phyloP scores from a whole-genome alignment of 106 monocot genomes.

The Dendrobium catenatum region DNA sequence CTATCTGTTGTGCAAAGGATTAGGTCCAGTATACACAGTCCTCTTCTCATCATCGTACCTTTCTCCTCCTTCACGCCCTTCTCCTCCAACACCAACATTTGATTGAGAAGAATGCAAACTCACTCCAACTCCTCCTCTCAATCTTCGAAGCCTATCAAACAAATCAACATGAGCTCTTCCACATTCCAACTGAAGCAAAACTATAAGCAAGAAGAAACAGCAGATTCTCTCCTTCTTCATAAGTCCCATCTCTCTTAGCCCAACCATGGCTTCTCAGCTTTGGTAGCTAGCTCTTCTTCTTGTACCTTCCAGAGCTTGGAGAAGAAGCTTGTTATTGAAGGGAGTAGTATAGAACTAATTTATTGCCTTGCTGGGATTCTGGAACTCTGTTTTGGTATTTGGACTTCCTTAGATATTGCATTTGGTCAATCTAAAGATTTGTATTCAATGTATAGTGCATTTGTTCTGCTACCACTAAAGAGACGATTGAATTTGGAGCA shows the following conservation, averaged over 20 bases:
- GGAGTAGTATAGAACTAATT: neutral
- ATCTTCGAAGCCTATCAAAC: neutral
- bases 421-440: neutral
- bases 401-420: neutral
- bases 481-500: neutral
- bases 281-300: too few species aligned
- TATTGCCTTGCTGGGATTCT: neutral
- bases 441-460: neutral
- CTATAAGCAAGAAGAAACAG: neutral
- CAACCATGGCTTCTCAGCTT: neutral
- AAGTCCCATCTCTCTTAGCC: neutral
- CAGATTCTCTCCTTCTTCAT: neutral
- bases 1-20: slow-evolving; percentile 2
- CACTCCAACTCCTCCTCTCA: neutral
- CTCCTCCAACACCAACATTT: neutral
- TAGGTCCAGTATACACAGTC: neutral
- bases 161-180: neutral
- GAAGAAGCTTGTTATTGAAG: neutral
- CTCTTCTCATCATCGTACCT: neutral
- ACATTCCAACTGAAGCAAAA: neutral
- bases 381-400: neutral
- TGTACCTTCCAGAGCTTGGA: neutral
- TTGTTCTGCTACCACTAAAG: neutral
- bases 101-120: neutral
- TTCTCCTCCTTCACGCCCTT: neutral